Conservation (phyloP, 257 asterid species). For the Agastache rugosa region DNA sequence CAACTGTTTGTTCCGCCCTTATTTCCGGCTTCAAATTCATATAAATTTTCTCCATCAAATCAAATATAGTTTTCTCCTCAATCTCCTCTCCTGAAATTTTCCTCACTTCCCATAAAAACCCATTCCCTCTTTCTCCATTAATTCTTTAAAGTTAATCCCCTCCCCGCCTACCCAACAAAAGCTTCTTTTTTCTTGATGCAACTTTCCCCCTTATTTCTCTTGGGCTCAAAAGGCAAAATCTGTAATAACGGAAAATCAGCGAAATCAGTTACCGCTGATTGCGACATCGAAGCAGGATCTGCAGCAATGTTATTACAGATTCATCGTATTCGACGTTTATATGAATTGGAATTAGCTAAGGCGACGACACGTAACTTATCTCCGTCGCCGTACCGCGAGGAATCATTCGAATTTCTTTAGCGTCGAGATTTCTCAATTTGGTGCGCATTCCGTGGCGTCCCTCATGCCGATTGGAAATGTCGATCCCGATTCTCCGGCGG, state of each 20-base stretch:
- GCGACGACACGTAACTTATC: conserved; percentile 33
- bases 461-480: conserved; percentile 48
- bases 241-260: not conserved
- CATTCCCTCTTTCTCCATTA: conserved; percentile 26
- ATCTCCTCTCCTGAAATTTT: not conserved
- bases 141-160: conserved; percentile 7
- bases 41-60: not conserved
- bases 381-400: conserved; percentile 13
- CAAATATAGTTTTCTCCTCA: not conserved
- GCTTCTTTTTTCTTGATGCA: not conserved
- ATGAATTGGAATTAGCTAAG: conserved; percentile 35
- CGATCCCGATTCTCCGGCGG: conserved; percentile 43
- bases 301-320: not conserved
- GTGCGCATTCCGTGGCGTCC: not conserved
- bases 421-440: not conserved
- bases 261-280: not conserved
- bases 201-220: not conserved
- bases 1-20: conserved; percentile 35
- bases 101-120: conserved; percentile 9
- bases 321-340: conserved; percentile 9
- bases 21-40: conserved; percentile 20
- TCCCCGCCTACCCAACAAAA: not conserved
- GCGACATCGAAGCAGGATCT: conserved; percentile 14
- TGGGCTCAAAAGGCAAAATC: not conserved
- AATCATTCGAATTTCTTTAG: conserved; percentile 13